Conservation (phyloP, 306 rosid genomes). For the Ammopiptanthus mongolicus region DNA sequence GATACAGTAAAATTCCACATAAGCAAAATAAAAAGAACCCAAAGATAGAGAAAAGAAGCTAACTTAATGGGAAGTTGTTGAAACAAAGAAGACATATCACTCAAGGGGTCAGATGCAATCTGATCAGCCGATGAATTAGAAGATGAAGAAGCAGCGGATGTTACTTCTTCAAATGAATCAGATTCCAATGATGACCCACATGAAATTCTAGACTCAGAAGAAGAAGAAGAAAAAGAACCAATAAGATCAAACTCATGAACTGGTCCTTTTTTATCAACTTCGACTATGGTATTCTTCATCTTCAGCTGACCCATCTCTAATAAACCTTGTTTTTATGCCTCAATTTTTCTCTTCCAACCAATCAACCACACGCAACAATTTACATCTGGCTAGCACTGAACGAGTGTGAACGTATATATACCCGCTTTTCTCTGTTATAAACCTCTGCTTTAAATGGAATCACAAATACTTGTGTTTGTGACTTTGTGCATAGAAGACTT, state of each 20-base stretch:
- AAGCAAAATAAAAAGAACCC: background rate
- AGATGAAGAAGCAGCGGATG: slow-evolving; percentile 12
- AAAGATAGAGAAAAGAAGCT: background rate
- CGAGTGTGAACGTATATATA: background rate
- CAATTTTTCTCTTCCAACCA: background rate
- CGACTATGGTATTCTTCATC: background rate
- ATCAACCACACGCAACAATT: background rate
- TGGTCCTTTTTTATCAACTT: background rate
- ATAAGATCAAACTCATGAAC: background rate
- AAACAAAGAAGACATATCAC: slow-evolving; percentile 36
- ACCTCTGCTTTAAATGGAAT: slow-evolving; percentile 13
- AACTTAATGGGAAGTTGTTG: slow-evolving; percentile 42
- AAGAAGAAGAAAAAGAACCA: background rate
- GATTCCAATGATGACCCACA: background rate
- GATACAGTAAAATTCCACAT: too few relatives aligned
- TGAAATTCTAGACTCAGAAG: slow-evolving; percentile 8
- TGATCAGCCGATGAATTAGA: slow-evolving; percentile 16
- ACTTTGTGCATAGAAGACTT: background rate
- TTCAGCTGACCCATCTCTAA: slow-evolving; percentile 4
- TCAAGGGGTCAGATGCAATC: slow-evolving; percentile 14
- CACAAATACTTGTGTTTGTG: background rate
- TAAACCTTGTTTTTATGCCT: background rate
- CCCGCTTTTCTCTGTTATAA: background rate
- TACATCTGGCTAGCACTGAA: background rate
- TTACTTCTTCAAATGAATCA: slow-evolving; percentile 23